Base-by-base conservation (phyloP, 495 filamentous ascomycete species). In the Darksidea phi region DNA sequence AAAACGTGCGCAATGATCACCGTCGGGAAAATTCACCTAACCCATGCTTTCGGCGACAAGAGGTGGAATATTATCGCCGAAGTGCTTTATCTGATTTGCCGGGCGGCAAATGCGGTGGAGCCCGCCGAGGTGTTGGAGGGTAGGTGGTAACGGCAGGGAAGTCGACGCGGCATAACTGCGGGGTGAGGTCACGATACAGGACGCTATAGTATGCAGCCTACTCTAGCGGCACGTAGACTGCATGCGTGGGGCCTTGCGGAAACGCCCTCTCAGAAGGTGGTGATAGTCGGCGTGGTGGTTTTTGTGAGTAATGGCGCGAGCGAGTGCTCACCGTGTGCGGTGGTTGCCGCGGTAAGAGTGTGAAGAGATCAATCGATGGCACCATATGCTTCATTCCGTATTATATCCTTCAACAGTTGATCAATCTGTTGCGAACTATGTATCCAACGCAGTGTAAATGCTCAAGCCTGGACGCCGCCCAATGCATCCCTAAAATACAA, bases 131-230 rank as follows among this genome's bases (percentile, higher is more conserved):
- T 32, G n/a, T n/a, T n/a, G n/a, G n/a, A n/a, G n/a, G n/a, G n/a
- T n/a, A n/a, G n/a, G n/a, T n/a, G n/a, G n/a, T n/a, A n/a, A n/a
- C n/a, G n/a, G n/a, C n/a, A n/a, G n/a, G n/a, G n/a, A n/a, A n/a
- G n/a, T n/a, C n/a, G n/a, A n/a, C n/a, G n/a, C n/a, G n/a, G n/a
- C n/a, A n/a, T n/a, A 41, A 47, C 48, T 57, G 59, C 59, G 59
- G 59, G 59, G 59, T 63, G 59, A 63, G 52, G 43, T 63, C 59
- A 63, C 53, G 45, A 45, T 46, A 23, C 52, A 43, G 32, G 36
- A 23, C 32, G 17, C 8, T 49, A 38, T 48, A 26, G 58, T 48
- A 49, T 24, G 24, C 2, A 21, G 23, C 23, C n/a, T 28, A 43
- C 26, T 41, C 26, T 41, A 24, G 34, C 37, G 6, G 6, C 13